Percentiles rank a stretch among this genome's conserved stretches.
phyloP scores from a whole-genome alignment of 768 basidiomycete genomes.

The Boletus patriciae region DNA sequence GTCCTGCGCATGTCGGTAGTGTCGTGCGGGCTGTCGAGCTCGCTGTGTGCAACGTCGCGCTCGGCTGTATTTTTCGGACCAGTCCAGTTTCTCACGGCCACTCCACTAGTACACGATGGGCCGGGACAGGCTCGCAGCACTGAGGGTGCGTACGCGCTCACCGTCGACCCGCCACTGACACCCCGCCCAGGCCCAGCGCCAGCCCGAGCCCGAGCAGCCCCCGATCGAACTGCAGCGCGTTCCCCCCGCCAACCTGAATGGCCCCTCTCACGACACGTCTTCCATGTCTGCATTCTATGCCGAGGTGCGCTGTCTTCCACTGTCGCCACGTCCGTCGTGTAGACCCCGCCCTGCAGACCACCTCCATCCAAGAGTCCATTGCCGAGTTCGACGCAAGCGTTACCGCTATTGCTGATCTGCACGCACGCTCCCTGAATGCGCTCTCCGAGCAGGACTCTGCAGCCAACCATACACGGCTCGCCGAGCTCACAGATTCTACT shows the following conservation, averaged over 20 bases:
- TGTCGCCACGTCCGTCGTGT: neutral
- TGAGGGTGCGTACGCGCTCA: conserved; percentile 59
- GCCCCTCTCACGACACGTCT: conserved; percentile 13
- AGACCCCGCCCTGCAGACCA: conserved; percentile 36
- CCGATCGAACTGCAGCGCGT: conserved; percentile 30
- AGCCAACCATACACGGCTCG: conserved; percentile 47
- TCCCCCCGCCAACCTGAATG: neutral
- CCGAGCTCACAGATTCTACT: conserved; percentile 59
- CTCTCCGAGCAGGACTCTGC: conserved; percentile 47
- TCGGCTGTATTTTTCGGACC: neutral
- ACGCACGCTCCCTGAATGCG: conserved; percentile 50
- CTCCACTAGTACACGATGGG: conserved; percentile 47
- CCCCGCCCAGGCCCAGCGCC: conserved; percentile 53
- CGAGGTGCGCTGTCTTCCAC: conserved; percentile 21
- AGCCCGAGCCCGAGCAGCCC: conserved; percentile 31
- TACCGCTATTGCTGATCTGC: conserved; percentile 46
- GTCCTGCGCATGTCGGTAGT: conserved; percentile 59
- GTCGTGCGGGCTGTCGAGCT: conserved; percentile 43
- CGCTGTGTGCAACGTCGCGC: conserved; percentile 1
- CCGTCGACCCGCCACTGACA: conserved; percentile 43
- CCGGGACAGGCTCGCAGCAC: conserved; percentile 75
- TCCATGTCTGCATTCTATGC: conserved; percentile 36
- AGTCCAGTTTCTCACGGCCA: conserved; percentile 14
- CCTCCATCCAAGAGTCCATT: conserved; percentile 49
- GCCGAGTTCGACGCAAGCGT: conserved; percentile 47